A percentile compares a stretch with the other conserved stretches of the same genome.
Evolutionary conservation across 2,329 filamentous ascomycete species (phyloP).

Genomic region (Talaromyces sp.): DNA sequence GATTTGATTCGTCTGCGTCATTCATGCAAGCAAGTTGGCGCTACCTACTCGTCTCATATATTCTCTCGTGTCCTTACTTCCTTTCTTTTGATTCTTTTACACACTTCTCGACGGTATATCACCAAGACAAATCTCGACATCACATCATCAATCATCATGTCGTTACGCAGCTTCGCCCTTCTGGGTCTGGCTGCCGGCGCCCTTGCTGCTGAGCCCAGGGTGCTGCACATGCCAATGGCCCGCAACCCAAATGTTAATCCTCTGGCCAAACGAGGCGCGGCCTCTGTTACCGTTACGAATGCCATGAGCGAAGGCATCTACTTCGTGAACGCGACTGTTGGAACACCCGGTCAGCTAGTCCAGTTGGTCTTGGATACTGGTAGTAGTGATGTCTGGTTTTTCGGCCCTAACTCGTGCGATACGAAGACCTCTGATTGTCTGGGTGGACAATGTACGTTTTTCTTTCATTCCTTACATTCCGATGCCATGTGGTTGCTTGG

Average conservation of each 20-base stretch:
- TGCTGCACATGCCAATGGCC: constrained; percentile 14
- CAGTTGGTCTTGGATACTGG: constrained; percentile 65
- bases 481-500: constrained; percentile 10
- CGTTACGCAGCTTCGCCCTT: constrained; percentile 7
- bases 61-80: not conserved
- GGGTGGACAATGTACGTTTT: constrained; percentile 16
- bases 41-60: not conserved
- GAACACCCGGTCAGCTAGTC: constrained; percentile 58
- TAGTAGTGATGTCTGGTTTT: constrained; percentile 64
- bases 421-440: constrained; percentile 8
- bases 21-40: not conserved
- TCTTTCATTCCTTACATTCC: not conserved
- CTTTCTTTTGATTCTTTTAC: not conserved
- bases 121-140: no score
- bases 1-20: constrained; percentile 13
- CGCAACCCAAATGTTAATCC: constrained; percentile 5
- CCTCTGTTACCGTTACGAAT: constrained; percentile 11
- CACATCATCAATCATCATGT: not conserved
- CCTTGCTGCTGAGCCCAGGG: constrained; percentile 17
- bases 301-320: constrained; percentile 46
- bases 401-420: constrained; percentile 15
- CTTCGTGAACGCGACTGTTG: constrained; percentile 60
- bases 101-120: no score
- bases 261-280: constrained; percentile 14
- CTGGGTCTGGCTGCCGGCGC: constrained; percentile 14